These are phyloP conservation scores for Ehretia macrophylla DNA, from an alignment of 257 asterid species.

Conservation along the genomic window DNA sequence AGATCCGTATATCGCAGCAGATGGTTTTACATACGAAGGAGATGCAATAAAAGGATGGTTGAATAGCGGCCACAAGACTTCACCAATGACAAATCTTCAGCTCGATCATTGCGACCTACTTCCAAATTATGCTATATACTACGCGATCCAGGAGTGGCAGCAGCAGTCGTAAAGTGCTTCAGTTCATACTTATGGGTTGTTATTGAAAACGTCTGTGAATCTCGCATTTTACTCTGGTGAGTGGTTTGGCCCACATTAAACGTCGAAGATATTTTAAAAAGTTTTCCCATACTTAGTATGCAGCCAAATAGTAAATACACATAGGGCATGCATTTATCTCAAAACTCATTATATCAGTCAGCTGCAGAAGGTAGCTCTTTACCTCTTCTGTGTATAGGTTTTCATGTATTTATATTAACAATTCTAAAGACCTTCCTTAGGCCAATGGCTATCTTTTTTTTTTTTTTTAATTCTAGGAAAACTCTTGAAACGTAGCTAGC, in stretches of 20 bases:
- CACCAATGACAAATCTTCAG: constrained; percentile 92
- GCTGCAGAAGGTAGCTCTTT: no score
- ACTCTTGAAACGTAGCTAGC: no score
- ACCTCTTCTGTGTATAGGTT: no score
- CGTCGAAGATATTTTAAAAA: no score
- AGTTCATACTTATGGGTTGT: constrained; percentile 1
- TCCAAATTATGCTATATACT: constrained; percentile 82
- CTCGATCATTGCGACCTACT: constrained; percentile 69
- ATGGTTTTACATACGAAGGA: constrained; percentile 89
- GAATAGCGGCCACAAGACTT: constrained; percentile 74
- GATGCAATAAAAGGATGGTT: constrained; percentile 93
- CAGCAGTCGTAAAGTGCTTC: constrained; percentile 29
- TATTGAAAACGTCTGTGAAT: neutral
- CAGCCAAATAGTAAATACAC: no score
- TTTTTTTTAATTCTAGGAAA: no score
- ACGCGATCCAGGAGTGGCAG: constrained; percentile 95
- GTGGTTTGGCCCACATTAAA: neutral
- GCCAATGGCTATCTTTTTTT: no score
- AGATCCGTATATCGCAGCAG: constrained; percentile 88
- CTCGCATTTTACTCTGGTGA: neutral
- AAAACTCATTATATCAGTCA: no score
- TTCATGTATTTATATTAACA: no score
- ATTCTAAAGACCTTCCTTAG: no score
- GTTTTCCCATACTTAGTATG: neutral
- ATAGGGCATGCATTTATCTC: no score